A percentile compares a stretch with the other conserved stretches of the same genome.
Evolutionary conservation across 2,329 filamentous ascomycete genomes (phyloP).

Genomic region (Aquanectria penicillioides): DNA sequence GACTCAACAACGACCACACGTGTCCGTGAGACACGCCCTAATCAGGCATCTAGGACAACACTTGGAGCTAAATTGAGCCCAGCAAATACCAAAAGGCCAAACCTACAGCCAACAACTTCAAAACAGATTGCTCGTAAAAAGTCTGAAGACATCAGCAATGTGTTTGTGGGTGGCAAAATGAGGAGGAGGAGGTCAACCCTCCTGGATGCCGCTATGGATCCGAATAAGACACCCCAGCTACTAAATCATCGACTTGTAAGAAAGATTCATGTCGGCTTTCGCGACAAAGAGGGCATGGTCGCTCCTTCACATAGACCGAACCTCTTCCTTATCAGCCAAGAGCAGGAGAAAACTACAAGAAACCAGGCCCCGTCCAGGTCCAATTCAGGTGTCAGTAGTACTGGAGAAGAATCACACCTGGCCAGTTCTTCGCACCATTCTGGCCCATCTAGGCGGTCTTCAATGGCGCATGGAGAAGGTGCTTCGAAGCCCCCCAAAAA

Average conservation of each 20-base stretch:
- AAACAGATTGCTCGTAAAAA: slow-evolving; percentile 5
- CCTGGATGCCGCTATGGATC: slow-evolving; percentile 52
- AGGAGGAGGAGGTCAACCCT: slow-evolving; percentile 50
- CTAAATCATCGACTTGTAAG: slow-evolving; percentile 51
- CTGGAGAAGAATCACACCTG: slow-evolving; percentile 14
- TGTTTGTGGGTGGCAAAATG: slow-evolving; percentile 57
- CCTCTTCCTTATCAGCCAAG: slow-evolving; percentile 45
- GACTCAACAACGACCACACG: background rate
- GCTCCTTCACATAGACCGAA: slow-evolving; percentile 47
- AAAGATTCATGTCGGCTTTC: slow-evolving; percentile 53
- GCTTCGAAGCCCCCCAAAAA: slow-evolving; percentile 20
- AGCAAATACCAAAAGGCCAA: background rate
- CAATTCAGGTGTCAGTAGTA: background rate
- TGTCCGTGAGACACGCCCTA: background rate
- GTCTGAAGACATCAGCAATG: slow-evolving; percentile 46
- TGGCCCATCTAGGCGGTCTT: background rate
- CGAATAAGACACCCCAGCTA: slow-evolving; percentile 51
- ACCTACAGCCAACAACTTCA: slow-evolving; percentile 9
- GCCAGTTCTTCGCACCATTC: background rate
- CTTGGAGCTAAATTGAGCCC: slow-evolving; percentile 14
- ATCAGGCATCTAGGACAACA: background rate
- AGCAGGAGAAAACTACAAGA: slow-evolving; percentile 10
- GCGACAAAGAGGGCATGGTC: slow-evolving; percentile 54
- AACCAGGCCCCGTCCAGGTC: background rate
- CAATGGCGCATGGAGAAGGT: background rate